A percentile compares a stretch with the other conserved stretches of the same genome.
Evolutionary conservation across 2,329 filamentous ascomycete species (phyloP).

Genomic region (Xylariaceae sp.): DNA sequence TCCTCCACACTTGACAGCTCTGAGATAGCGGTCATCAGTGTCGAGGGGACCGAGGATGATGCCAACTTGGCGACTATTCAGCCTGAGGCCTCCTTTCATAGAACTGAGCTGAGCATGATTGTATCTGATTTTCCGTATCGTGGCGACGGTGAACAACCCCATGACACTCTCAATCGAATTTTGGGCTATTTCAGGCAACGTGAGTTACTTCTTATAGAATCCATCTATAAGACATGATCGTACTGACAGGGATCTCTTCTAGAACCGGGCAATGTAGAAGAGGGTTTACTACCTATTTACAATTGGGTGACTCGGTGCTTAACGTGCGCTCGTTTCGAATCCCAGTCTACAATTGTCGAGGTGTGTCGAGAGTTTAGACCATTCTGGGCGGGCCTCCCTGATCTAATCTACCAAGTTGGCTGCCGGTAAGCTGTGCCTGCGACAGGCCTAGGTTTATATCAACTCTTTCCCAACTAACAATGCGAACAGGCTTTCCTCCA

Average conservation of each 20-base stretch:
- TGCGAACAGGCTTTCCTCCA: conserved; percentile 21
- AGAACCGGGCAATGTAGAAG: conserved; percentile 42
- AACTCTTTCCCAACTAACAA: background rate
- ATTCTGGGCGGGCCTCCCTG: conserved; percentile 51
- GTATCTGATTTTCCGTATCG: conserved; percentile 32
- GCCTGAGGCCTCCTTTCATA: conserved; percentile 23
- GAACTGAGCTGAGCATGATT: conserved; percentile 19
- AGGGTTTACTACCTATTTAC: conserved; percentile 40
- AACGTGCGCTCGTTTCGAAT: conserved; percentile 34
- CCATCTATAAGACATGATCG: conserved; percentile 9
- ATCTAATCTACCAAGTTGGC: conserved; percentile 40
- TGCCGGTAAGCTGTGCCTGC: conserved; percentile 37
- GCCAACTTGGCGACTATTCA: conserved; percentile 33
- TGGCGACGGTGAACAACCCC: conserved; percentile 24
- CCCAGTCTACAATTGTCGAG: conserved; percentile 36
- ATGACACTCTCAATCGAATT: conserved; percentile 28
- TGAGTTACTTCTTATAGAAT: conserved; percentile 15
- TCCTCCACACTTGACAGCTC: conserved; percentile 40
- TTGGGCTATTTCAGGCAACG: conserved; percentile 28
- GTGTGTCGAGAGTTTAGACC: conserved; percentile 40
- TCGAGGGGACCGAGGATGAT: conserved; percentile 35
- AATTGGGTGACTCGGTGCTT: conserved; percentile 50
- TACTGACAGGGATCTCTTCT: conserved; percentile 5
- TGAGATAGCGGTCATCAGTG: conserved; percentile 39
- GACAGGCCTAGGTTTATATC: background rate